phyloP scores from a whole-genome alignment of 2,329 filamentous ascomycete species.

The Pseudopyrenochaeta lycopersici region DNA sequence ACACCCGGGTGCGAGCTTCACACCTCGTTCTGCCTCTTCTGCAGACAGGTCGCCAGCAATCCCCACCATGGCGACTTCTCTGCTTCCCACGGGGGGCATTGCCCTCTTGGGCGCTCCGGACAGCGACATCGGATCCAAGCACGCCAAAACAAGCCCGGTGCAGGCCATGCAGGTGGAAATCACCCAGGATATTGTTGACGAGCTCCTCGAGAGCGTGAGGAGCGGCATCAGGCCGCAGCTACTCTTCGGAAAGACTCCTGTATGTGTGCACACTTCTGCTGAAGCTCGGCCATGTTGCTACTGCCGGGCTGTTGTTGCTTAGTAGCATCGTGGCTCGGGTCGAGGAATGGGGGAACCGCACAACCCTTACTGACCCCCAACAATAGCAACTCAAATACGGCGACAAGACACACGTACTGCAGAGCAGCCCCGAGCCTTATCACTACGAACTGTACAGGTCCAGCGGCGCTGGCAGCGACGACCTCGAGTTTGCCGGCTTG shows the following conservation, averaged over 20 bases:
- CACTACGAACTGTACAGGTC: constrained; percentile 66
- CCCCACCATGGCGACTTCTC: constrained; percentile 39
- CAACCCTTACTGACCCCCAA: constrained; percentile 40
- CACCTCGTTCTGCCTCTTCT: constrained; percentile 36
- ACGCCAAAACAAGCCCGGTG: constrained; percentile 39
- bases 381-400: constrained; percentile 64
- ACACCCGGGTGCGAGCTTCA: constrained; percentile 45
- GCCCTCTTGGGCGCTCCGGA: constrained; percentile 52
- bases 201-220: constrained; percentile 49
- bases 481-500: constrained; percentile 64
- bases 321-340: constrained; percentile 14
- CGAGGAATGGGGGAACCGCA: constrained; percentile 19
- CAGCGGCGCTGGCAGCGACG: constrained; percentile 42
- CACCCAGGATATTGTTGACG: constrained; percentile 51
- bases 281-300: constrained; percentile 7
- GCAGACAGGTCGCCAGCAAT: constrained; percentile 15
- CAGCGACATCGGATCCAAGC: constrained; percentile 42
- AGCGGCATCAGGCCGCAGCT: constrained; percentile 50
- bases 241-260: constrained; percentile 50
- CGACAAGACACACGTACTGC: constrained; percentile 64
- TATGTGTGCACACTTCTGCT: constrained; percentile 37
- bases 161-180: constrained; percentile 55
- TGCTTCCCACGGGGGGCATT: constrained; percentile 41
- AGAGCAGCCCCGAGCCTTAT: constrained; percentile 62
- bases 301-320: constrained; percentile 11